A percentile compares a stretch with the other conserved stretches of the same genome.
phyloP scores from a whole-genome alignment of 306 rosid genomes.

The Canavalia ensiformis region DNA sequence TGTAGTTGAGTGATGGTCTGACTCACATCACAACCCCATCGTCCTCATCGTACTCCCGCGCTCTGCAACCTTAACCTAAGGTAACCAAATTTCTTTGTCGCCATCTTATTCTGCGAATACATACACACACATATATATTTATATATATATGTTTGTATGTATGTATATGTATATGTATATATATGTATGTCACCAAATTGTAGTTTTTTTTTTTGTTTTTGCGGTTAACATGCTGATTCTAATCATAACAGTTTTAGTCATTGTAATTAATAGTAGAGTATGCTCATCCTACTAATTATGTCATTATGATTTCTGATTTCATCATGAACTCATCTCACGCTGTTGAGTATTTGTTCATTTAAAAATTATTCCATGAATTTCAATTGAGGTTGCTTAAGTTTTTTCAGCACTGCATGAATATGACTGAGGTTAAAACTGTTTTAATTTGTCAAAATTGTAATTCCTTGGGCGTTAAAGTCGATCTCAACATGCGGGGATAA shows the following conservation, averaged over 20 bases:
- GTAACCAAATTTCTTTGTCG: conserved; percentile 1
- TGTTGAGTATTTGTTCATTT: neutral
- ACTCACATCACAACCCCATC: conserved; percentile 18
- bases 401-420: conserved; percentile 30
- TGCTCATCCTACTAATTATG: conserved; percentile 1
- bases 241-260: conserved; percentile 11
- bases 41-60: conserved; percentile 9
- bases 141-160: no score
- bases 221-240: conserved; percentile 14
- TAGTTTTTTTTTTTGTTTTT: neutral
- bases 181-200: neutral
- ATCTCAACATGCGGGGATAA: conserved; percentile 22
- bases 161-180: no score
- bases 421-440: conserved; percentile 13
- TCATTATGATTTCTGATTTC: conserved; percentile 17
- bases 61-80: conserved; percentile 49
- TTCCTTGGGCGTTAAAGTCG: conserved; percentile 4
- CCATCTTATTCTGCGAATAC: neutral
- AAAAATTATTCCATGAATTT: conserved; percentile 11
- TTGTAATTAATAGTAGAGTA: neutral
- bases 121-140: neutral
- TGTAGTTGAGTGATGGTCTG: neutral
- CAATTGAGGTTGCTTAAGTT: neutral
- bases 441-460: neutral
- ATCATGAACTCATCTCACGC: neutral